Evolutionary conservation across 1,284 basidiomycete species (phyloP).

Genomic region (Ustilago sp.): DNA sequence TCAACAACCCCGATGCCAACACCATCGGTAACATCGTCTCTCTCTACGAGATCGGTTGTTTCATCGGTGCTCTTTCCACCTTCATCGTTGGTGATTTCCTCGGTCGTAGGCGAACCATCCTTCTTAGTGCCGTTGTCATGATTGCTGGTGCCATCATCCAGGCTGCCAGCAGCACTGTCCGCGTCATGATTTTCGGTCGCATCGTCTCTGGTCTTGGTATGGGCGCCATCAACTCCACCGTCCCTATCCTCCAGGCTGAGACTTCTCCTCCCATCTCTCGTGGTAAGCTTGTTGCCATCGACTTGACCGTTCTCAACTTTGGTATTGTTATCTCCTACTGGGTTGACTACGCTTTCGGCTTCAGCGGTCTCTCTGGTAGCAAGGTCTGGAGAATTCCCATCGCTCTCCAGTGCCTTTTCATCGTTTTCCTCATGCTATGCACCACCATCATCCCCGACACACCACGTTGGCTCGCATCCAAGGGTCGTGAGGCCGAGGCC

Average conservation of each 20-base stretch:
- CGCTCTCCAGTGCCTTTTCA: constrained; percentile 77
- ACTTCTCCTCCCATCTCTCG: constrained; percentile 76
- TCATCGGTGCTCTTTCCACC: constrained; percentile 44
- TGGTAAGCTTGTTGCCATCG: constrained; percentile 78
- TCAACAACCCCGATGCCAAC: constrained; percentile 47
- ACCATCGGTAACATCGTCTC: constrained; percentile 55
- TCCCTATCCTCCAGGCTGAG: constrained; percentile 77
- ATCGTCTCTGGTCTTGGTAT: constrained; percentile 78
- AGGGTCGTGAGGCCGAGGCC: constrained; percentile 74
- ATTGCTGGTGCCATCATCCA: constrained; percentile 77
- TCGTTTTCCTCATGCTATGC: constrained; percentile 75
- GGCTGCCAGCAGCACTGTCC: constrained; percentile 74
- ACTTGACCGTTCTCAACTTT: constrained; percentile 77
- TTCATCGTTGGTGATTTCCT: constrained; percentile 44
- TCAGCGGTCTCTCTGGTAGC: constrained; percentile 71
- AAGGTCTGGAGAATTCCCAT: constrained; percentile 79
- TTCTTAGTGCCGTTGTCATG: constrained; percentile 72
- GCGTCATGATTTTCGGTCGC: constrained; percentile 76
- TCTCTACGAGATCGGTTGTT: constrained; percentile 52
- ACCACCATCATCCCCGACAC: constrained; percentile 79
- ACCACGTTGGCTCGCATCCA: constrained; percentile 78
- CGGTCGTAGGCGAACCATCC: constrained; percentile 50
- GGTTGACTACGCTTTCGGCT: constrained; percentile 70
- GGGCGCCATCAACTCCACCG: constrained; percentile 76
- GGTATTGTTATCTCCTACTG: constrained; percentile 76